Evolutionary conservation across 1,284 basidiomycete genomes (phyloP).

Genomic region (Trichosporon sp.): DNA sequence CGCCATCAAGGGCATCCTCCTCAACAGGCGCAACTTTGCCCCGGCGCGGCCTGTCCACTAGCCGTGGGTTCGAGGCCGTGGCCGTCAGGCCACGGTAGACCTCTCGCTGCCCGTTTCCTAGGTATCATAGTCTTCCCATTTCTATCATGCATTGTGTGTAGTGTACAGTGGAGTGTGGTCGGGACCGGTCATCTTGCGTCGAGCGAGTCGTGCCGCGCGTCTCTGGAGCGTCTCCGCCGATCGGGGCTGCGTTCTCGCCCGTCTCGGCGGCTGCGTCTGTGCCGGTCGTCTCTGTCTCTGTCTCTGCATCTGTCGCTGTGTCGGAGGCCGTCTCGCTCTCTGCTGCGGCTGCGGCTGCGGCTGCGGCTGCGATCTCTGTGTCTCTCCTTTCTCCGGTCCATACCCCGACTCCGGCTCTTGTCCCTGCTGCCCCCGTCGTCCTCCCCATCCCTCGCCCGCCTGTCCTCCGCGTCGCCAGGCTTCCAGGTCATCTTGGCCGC

Average conservation of each 20-base stretch:
- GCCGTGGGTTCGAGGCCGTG: background rate
- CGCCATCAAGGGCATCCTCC: constrained; percentile 47
- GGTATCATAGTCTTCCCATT: too few species aligned
- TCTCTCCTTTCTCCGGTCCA: background rate
- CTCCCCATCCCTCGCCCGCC: background rate
- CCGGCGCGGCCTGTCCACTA: constrained; percentile 2
- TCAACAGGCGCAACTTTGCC: constrained; percentile 42
- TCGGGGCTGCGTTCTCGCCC: background rate
- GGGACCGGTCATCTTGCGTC: too few species aligned
- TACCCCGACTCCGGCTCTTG: background rate
- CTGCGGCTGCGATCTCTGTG: background rate
- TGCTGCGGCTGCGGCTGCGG: too few species aligned
- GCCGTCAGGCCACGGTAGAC: too few species aligned
- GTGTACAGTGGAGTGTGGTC: background rate
- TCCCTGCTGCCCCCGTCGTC: background rate
- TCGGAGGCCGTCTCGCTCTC: too few species aligned
- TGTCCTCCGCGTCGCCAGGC: constrained; percentile 36
- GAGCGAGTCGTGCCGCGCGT: too few species aligned
- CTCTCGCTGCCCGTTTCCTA: background rate
- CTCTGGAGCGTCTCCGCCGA: too few species aligned
- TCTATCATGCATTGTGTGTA: background rate
- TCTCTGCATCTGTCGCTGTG: background rate
- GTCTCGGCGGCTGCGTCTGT: background rate
- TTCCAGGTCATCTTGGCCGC: constrained; percentile 81
- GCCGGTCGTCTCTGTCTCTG: background rate